Evolutionary conservation across 768 basidiomycete genomes (phyloP), one percentile per base, ranked within the genome.

Genomic region (Macrolepiota albuminosa): DNA sequence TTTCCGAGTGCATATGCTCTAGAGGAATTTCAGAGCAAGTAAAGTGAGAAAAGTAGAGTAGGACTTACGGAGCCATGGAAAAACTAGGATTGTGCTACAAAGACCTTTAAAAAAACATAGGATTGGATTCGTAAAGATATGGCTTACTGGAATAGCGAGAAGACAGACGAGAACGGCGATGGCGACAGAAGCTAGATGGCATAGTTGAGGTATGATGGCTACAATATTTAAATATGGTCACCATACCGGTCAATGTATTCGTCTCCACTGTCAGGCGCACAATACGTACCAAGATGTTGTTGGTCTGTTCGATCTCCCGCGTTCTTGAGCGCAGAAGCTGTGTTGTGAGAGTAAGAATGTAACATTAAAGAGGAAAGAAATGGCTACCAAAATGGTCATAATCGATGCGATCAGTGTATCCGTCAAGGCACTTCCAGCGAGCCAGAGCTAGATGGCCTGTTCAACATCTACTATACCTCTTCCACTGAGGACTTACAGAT

Each of bases 231-330:
- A 3, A 21, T 6, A 21, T 39, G 36, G 14, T 21, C 14, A 26
- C 16, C n/a, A 6, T 54, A 63, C 62, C 62, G 5, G 62, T 63
- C 29, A 47, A 42, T 10, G 58, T 42, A 36, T 63, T 63, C 11
- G 62, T 63, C 53, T 63, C 62, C 18, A 63, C 62, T 36, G 62
- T 63, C 55, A 63, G 18, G 26, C 62, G 59, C 11, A 63, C 62
- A 8, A 63, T 60, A 4, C 56, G 59, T 21, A 57, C 52, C 40
- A 63, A 36, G 3, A 60, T 49, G 21, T 54, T 60, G 26, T 63
- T 56, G 0, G 62, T 60, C 7, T 60, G 51, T 42, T 58, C 31
- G 26, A 57, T 40, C 18, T 60, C 59, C 9, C 56, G 51, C 6
- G 55, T 57, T 46, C 62, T 51, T 29, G 59, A 60, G 24, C 59